These are phyloP conservation scores for Pseudodiploospora longispora DNA, from an alignment of 2,329 filamentous ascomycete species.

Conservation along the genomic window DNA sequence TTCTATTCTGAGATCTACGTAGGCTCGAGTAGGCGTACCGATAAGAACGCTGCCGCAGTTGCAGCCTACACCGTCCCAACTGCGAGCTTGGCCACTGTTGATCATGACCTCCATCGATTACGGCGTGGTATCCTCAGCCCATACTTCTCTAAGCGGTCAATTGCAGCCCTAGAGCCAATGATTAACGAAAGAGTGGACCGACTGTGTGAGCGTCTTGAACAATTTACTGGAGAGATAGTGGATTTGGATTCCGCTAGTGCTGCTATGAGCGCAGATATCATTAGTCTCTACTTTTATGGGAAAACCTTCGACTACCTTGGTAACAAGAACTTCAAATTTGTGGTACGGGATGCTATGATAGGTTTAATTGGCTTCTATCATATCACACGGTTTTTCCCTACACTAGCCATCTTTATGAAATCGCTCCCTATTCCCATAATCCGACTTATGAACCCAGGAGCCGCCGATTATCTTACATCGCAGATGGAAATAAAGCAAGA, in stretches of 20 bases:
- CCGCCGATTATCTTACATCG: slow-evolving; percentile 1
- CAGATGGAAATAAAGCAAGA: slow-evolving; percentile 4
- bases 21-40: neutral
- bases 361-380: too few relatives aligned
- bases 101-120: slow-evolving; percentile 8
- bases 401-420: too few relatives aligned
- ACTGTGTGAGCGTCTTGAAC: slow-evolving; percentile 4
- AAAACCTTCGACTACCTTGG: too few relatives aligned
- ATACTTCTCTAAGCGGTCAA: slow-evolving; percentile 17
- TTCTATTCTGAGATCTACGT: slow-evolving; percentile 18
- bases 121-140: slow-evolving; percentile 8
- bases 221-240: too few relatives aligned
- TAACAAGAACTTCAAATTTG: too few relatives aligned
- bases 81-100: slow-evolving; percentile 4
- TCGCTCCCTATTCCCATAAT: slow-evolving; percentile 1
- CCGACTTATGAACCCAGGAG: neutral
- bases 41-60: slow-evolving; percentile 2
- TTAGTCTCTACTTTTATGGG: too few relatives aligned
- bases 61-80: slow-evolving; percentile 4
- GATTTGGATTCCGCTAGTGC: too few relatives aligned
- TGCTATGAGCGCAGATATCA: too few relatives aligned
- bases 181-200: slow-evolving; percentile 9
- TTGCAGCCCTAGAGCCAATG: slow-evolving; percentile 9
- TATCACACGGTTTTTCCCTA: too few relatives aligned
- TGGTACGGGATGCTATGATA: too few relatives aligned